Evolutionary conservation across 805 yeast species (phyloP), one percentile per base, ranked within the genome.

Genomic region (Isabelozyma rhagii): DNA sequence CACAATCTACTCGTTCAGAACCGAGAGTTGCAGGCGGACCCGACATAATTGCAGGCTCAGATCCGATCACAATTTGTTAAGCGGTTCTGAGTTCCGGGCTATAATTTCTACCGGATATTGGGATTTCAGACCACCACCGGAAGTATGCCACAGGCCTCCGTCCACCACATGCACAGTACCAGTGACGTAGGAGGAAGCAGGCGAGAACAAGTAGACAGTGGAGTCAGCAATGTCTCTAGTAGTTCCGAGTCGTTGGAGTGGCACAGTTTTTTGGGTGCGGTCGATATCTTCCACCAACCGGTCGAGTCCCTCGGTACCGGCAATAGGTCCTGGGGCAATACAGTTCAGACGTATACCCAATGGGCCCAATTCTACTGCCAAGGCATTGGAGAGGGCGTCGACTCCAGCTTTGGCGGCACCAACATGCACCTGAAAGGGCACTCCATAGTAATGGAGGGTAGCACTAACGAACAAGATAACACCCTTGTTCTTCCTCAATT

Each of bases 371-470:
- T 92, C 97, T 5, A 90, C 93, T 1, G 97, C 96, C 49, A 91
- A 67, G 0, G 90, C 85, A 55, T 85, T 84, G 15, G 90, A 82
- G 38, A 92, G 74, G 1, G 97, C 94, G 64, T 92, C 98, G 29
- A 92, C 80, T n/a, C 97, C 98, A 1, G 97, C 96, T 68, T 91
- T 92, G 3, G 97, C 97, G 0, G 97, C 97, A 4, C 90, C 86
- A 3, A 91, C 97, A 61, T 92, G 97, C 11, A 83, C 63, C 68
- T 92, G 97, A 69, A 74, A 71, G 3, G 77, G 77, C 29, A 74
- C 64, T 6, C 77, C 78, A 54, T 71, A 74, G 59, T 71, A 70
- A 55, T 74, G 78, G 47, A 73, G 64, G 1, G 77, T 71, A 5
- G 78, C 77, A 53, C 74, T 66, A 17, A 72, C 75, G 52, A 73